These are phyloP conservation scores for Chlamydomonas incerta DNA, from an alignment of 139 green algal genomes.

Conservation along the genomic window DNA sequence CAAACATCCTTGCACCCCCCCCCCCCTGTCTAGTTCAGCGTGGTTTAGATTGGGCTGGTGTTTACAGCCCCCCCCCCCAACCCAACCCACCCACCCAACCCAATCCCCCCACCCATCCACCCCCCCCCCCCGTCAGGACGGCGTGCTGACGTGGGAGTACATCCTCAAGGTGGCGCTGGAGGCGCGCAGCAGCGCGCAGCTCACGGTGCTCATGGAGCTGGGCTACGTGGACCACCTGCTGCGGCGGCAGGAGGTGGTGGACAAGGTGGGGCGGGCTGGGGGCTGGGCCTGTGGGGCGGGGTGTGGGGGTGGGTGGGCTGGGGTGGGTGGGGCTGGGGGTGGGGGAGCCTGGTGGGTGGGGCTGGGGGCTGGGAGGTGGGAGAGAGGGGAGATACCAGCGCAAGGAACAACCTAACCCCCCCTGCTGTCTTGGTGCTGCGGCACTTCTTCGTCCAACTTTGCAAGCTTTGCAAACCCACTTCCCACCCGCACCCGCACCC, in stretches of 20 bases:
- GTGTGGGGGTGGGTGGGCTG: not conserved
- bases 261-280: slow-evolving; percentile 25
- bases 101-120: not conserved
- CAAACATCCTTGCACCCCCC: too few species aligned
- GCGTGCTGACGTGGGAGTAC: not conserved
- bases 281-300: too few species aligned
- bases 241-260: not conserved
- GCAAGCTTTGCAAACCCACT: too few species aligned
- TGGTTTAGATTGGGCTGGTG: too few species aligned
- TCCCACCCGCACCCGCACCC: not conserved
- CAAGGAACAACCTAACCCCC: too few species aligned
- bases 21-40: too few species aligned
- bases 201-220: not conserved
- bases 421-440: too few species aligned
- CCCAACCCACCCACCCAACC: not conserved
- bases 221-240: slow-evolving; percentile 31
- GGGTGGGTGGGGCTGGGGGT: too few species aligned
- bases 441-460: too few species aligned
- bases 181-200: not conserved
- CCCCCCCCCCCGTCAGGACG: not conserved
- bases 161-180: not conserved
- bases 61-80: not conserved
- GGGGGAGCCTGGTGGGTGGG: too few species aligned
- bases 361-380: too few species aligned
- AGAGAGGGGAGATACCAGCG: too few species aligned